These are phyloP conservation scores for Hyaloscypha bicolor DNA, from an alignment of 495 filamentous ascomycete species.

Conservation along the genomic window DNA sequence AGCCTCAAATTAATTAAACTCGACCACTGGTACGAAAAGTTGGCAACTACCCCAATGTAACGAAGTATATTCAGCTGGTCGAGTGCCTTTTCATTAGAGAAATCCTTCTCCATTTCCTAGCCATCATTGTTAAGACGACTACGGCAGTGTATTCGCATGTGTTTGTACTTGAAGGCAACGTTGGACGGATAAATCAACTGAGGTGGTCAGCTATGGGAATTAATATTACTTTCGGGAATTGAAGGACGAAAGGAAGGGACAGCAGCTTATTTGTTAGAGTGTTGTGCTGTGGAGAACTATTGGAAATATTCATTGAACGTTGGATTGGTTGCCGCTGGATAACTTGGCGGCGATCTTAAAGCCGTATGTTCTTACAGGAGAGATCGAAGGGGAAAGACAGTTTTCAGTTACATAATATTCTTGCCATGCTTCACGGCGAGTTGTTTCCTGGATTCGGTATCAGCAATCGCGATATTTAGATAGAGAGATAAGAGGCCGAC, in stretches of 20 bases:
- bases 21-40: too few species aligned
- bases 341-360: slow-evolving; percentile 3
- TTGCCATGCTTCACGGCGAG: too few species aligned
- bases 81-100: slow-evolving; percentile 12
- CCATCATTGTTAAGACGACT: background rate
- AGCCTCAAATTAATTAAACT: too few species aligned
- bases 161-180: slow-evolving; percentile 8
- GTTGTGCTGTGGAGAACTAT: slow-evolving; percentile 15
- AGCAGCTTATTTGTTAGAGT: slow-evolving; percentile 6
- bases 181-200: slow-evolving; percentile 10
- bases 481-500: too few species aligned
- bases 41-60: background rate
- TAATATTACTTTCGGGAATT: slow-evolving; percentile 16
- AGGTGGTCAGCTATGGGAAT: slow-evolving; percentile 13
- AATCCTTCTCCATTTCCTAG: slow-evolving; percentile 6
- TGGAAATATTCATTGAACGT: slow-evolving; percentile 8
- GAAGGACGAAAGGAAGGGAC: background rate
- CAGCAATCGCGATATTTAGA: too few species aligned
- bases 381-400: too few species aligned
- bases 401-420: too few species aligned
- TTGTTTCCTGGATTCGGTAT: too few species aligned
- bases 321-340: slow-evolving; percentile 10
- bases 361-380: slow-evolving; percentile 7
- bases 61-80: slow-evolving; percentile 13
- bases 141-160: background rate